A percentile compares a stretch with the other conserved stretches of the same genome.
phyloP scores from a whole-genome alignment of 2,329 filamentous ascomycete species.

The Apiospora pterosperma region DNA sequence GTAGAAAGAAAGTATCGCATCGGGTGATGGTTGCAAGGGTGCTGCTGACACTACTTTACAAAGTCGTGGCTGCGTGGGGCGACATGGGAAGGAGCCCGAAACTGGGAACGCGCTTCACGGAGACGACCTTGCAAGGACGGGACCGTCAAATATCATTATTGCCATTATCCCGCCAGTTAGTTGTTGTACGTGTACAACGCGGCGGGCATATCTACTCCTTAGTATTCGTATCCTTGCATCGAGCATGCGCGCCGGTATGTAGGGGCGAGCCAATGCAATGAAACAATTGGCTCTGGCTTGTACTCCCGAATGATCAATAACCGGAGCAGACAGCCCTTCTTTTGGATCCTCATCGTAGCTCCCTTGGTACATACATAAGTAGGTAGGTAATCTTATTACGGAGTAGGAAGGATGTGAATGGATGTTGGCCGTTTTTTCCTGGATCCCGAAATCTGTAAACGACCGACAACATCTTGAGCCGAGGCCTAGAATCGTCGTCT shows the following conservation, averaged over 20 bases:
- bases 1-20: neutral
- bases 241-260: neutral
- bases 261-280: neutral
- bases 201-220: neutral
- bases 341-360: conserved; percentile 2
- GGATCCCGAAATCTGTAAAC: neutral
- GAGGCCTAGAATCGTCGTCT: neutral
- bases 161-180: neutral
- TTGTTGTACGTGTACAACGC: neutral
- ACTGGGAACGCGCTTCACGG: neutral
- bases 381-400: neutral
- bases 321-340: conserved; percentile 1
- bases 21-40: neutral
- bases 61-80: neutral
- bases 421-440: neutral
- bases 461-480: neutral
- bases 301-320: neutral
- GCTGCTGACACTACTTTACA: too few species aligned
- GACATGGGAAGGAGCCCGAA: neutral
- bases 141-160: neutral
- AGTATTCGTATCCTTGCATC: neutral
- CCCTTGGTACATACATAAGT: too few species aligned
- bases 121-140: too few species aligned
- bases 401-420: neutral
- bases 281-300: neutral